These are phyloP conservation scores for Rostrohypoxylon terebratum DNA, from an alignment of 495 filamentous ascomycete genomes.

Conservation along the genomic window DNA sequence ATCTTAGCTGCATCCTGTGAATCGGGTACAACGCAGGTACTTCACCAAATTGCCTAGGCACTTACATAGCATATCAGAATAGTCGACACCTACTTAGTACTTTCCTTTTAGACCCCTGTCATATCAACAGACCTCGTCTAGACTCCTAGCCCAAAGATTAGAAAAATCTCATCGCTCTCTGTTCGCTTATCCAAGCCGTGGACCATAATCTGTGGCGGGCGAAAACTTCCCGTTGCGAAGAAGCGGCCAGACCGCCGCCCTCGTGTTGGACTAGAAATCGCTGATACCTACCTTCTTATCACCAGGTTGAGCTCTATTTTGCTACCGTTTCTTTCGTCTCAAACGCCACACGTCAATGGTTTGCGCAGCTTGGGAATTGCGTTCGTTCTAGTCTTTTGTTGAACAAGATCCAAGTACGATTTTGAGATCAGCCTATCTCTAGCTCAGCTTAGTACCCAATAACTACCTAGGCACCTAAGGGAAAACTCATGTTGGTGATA, in stretches of 20 bases:
- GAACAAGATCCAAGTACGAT: background rate
- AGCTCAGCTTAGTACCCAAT: background rate
- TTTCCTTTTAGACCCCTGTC: slow-evolving; percentile 17
- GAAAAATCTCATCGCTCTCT: background rate
- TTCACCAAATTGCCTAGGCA: background rate
- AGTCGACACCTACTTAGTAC: slow-evolving; percentile 2
- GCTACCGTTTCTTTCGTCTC: background rate
- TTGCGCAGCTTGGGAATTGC: slow-evolving; percentile 17
- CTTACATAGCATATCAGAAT: slow-evolving; percentile 12
- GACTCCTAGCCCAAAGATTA: background rate
- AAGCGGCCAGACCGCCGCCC: slow-evolving; percentile 22
- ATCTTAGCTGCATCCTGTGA: slow-evolving; percentile 24
- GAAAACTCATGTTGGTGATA: background rate
- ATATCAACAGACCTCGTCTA: slow-evolving; percentile 14
- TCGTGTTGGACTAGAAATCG: slow-evolving; percentile 4
- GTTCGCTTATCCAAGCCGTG: slow-evolving; percentile 11
- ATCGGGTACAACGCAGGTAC: background rate
- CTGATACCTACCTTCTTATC: slow-evolving; percentile 17
- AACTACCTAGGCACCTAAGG: slow-evolving; percentile 11
- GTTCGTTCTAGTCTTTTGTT: slow-evolving; percentile 31
- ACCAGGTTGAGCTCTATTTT: background rate
- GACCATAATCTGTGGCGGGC: slow-evolving; percentile 11
- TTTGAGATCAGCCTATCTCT: background rate
- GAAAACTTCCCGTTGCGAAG: background rate
- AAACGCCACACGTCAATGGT: slow-evolving; percentile 16